Evolutionary conservation across 352 stramenopile species (phyloP).

Genomic region (Phytophthora agathidicida): DNA sequence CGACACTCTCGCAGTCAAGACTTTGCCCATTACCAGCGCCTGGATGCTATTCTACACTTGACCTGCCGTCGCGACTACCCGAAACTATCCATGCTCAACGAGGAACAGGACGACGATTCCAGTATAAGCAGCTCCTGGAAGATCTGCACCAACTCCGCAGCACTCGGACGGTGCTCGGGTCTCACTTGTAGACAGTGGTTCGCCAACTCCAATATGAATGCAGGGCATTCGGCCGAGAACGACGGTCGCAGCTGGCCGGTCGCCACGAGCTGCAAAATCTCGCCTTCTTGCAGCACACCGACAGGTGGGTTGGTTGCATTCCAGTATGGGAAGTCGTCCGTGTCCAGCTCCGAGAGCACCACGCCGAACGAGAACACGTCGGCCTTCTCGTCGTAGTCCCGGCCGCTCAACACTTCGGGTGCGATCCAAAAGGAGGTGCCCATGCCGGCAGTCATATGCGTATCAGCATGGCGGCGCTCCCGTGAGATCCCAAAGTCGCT

Average conservation of each 20-base stretch:
- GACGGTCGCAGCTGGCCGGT: slow-evolving; percentile 32
- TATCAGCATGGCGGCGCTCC: slow-evolving; percentile 28
- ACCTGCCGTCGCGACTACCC: not conserved
- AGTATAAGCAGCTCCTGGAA: slow-evolving; percentile 14
- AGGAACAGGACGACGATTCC: slow-evolving; percentile 8
- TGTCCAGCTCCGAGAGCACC: slow-evolving; percentile 55
- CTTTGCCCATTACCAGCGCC: slow-evolving; percentile 7
- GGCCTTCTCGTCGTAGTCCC: slow-evolving; percentile 45
- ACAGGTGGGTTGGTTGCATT: slow-evolving; percentile 22
- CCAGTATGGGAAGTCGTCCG: slow-evolving; percentile 44
- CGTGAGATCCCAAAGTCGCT: slow-evolving; percentile 71
- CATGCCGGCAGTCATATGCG: slow-evolving; percentile 40
- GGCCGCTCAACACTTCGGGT: slow-evolving; percentile 36
- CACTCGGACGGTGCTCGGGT: slow-evolving; percentile 35
- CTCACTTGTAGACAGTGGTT: slow-evolving; percentile 35
- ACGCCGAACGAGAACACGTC: slow-evolving; percentile 48
- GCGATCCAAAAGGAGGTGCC: slow-evolving; percentile 47
- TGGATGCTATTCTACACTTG: slow-evolving; percentile 1
- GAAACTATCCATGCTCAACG: slow-evolving; percentile 20
- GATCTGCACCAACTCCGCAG: slow-evolving; percentile 27
- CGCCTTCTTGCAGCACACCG: slow-evolving; percentile 32
- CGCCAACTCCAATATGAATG: slow-evolving; percentile 38
- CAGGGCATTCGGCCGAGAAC: slow-evolving; percentile 36
- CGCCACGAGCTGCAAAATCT: slow-evolving; percentile 42
- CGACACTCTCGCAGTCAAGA: slow-evolving; percentile 12